Conservation (phyloP, 2,329 filamentous ascomycete genomes). For the Tolypocladium album region DNA sequence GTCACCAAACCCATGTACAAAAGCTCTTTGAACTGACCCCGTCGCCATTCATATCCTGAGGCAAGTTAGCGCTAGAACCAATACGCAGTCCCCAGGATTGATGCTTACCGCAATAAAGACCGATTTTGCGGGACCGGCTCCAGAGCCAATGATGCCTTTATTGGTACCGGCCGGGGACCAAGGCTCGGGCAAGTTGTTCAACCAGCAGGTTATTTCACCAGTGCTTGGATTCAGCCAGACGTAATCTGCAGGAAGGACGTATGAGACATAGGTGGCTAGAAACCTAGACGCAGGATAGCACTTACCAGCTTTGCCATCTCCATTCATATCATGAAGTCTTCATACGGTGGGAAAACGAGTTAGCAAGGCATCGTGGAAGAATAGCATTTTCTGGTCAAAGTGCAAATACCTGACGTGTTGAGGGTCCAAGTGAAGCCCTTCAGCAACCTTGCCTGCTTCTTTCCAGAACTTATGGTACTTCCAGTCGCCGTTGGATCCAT, state of each 20-base stretch:
- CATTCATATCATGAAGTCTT: not conserved
- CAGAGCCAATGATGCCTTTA: not conserved
- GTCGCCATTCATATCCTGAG: slow-evolving; percentile 10
- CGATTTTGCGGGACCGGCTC: not conserved
- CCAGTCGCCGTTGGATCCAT: not conserved
- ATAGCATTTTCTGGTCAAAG: too few relatives aligned
- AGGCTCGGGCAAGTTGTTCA: not conserved
- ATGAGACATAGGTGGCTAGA: too few relatives aligned
- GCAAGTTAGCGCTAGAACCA: too few relatives aligned
- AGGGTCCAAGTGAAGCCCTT: not conserved
- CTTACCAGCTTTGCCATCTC: not conserved
- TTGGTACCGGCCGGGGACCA: not conserved
- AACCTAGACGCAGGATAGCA: not conserved
- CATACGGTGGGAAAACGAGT: not conserved
- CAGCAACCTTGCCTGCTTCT: not conserved
- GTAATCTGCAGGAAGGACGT: not conserved
- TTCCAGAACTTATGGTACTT: not conserved
- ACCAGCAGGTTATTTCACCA: not conserved
- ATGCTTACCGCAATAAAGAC: not conserved
- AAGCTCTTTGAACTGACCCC: slow-evolving; percentile 3
- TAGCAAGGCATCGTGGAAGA: not conserved
- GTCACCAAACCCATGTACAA: too few relatives aligned
- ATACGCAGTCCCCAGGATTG: too few relatives aligned
- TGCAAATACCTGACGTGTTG: not conserved
- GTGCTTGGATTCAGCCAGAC: not conserved